These are phyloP conservation scores for Kodamaea ohmeri DNA, from an alignment of 1,139 yeast genomes.

Conservation along the genomic window DNA sequence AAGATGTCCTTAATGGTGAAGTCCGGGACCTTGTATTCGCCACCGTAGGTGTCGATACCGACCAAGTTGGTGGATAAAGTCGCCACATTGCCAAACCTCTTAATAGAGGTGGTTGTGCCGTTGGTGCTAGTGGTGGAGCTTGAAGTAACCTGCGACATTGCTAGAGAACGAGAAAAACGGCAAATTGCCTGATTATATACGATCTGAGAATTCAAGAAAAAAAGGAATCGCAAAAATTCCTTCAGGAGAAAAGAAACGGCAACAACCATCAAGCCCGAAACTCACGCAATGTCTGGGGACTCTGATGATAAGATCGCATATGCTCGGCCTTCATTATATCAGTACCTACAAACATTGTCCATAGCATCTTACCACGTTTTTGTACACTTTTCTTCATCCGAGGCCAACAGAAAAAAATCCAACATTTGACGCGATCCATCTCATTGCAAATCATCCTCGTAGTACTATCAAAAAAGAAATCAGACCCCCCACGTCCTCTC, in stretches of 20 bases:
- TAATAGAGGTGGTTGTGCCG: conserved; percentile 15
- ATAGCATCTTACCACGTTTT: background rate
- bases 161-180: conserved; percentile 8
- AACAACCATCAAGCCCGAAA: no score
- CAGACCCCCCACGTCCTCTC: no score
- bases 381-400: background rate
- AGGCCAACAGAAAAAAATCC: conserved; percentile 5
- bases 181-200: conserved; percentile 4
- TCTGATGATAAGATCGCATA: no score
- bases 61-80: conserved; percentile 29
- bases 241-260: conserved; percentile 1
- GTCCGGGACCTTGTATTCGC: conserved; percentile 60
- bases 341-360: no score
- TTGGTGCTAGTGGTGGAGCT: conserved; percentile 5
- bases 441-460: no score
- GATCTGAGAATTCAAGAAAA: conserved; percentile 2
- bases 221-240: conserved; percentile 1
- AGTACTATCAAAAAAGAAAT: no score
- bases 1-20: conserved; percentile 60
- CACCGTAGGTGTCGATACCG: conserved; percentile 59
- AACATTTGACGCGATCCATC: conserved; percentile 3
- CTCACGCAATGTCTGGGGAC: no score
- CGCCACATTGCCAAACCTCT: conserved; percentile 39
- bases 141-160: conserved; percentile 10
- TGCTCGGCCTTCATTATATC: no score